Percentiles rank a stretch among this genome's conserved stretches.
phyloP scores from a whole-genome alignment of 352 stramenopile genomes.

The Hyaloperonospora arabidopsidis region DNA sequence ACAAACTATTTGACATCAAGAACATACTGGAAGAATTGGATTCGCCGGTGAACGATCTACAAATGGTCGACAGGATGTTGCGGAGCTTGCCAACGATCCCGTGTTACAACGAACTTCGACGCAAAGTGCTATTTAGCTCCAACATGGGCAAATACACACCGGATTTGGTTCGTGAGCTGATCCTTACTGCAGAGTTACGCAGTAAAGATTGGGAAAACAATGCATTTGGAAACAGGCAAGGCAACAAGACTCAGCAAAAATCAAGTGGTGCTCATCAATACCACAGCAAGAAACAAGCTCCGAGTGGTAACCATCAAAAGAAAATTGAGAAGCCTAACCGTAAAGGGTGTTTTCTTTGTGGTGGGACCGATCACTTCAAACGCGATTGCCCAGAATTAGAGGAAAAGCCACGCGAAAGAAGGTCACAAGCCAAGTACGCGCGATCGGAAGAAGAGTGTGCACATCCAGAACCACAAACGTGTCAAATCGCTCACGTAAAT shows the following conservation, averaged over 20 bases:
- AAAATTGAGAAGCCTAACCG: neutral
- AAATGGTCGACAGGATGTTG: slow-evolving; percentile 10
- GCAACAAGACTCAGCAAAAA: neutral
- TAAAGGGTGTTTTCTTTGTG: neutral
- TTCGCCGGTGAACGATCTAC: slow-evolving; percentile 5
- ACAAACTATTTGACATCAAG: slow-evolving; percentile 7
- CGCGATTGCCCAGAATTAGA: neutral
- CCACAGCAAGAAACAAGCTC: neutral
- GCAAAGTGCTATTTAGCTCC: slow-evolving; percentile 8
- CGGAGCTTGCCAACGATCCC: neutral
- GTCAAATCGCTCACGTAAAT: no score
- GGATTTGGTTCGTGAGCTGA: slow-evolving; percentile 7
- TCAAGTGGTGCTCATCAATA: neutral
- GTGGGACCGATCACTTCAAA: neutral
- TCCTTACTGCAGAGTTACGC: slow-evolving; percentile 4
- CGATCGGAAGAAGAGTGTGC: neutral
- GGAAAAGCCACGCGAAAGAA: neutral
- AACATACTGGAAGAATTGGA: neutral
- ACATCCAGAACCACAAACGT: no score
- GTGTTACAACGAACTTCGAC: slow-evolving; percentile 7
- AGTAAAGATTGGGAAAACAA: slow-evolving; percentile 8
- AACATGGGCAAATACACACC: slow-evolving; percentile 16
- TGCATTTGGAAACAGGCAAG: slow-evolving; percentile 4
- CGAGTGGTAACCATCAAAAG: neutral
- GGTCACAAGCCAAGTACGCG: neutral